Percentiles rank a stretch among this genome's conserved stretches.
Evolutionary conservation across 805 yeast species (phyloP).

Genomic region (Komagataella populi): DNA sequence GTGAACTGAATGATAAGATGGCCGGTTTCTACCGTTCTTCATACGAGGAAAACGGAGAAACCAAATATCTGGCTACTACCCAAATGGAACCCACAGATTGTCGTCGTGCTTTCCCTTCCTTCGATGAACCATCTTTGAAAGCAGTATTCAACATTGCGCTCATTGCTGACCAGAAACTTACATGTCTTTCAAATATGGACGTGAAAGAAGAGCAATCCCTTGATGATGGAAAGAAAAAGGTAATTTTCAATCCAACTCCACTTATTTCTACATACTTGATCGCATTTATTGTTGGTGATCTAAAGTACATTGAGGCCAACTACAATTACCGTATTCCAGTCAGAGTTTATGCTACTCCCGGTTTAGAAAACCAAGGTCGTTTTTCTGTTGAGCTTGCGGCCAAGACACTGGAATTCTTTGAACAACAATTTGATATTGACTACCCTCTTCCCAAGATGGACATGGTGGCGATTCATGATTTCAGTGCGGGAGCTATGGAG

Average conservation of each 20-base stretch:
- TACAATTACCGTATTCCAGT: constrained; percentile 57
- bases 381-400: constrained; percentile 68
- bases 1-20: constrained; percentile 64
- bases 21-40: constrained; percentile 71
- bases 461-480: constrained; percentile 73
- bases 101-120: constrained; percentile 78
- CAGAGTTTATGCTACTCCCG: constrained; percentile 71
- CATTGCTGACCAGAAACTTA: constrained; percentile 38
- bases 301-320: constrained; percentile 48
- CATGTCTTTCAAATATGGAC: constrained; percentile 62
- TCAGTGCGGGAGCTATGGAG: constrained; percentile 85
- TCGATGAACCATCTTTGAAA: constrained; percentile 74
- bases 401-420: constrained; percentile 61
- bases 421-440: constrained; percentile 56
- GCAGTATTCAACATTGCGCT: constrained; percentile 57
- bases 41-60: constrained; percentile 46
- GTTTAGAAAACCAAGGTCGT: constrained; percentile 55
- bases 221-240: constrained; percentile 35
- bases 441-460: constrained; percentile 76
- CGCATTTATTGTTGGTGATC: constrained; percentile 74
- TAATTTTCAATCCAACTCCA: constrained; percentile 63
- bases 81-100: constrained; percentile 85
- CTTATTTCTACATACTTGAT: constrained; percentile 76
- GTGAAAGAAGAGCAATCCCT: constrained; percentile 32
- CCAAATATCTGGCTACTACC: constrained; percentile 66